Conservation (phyloP, 345 rosid species). For the Eucalyptus leucophloia region DNA sequence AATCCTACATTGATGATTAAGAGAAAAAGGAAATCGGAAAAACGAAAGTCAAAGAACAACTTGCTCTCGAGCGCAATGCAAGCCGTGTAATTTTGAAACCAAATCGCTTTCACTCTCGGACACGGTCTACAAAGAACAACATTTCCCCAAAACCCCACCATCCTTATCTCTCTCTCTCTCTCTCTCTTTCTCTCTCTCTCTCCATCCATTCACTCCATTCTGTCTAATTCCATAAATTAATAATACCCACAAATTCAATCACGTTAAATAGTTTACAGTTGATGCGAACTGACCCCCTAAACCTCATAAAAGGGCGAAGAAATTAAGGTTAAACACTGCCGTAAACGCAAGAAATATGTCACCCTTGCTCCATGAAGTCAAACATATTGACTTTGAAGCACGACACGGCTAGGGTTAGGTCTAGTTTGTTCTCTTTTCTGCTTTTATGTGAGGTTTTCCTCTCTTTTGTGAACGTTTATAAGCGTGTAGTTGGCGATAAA, state of each 20-base stretch:
- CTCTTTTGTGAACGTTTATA: neutral
- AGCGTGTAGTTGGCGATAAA: neutral
- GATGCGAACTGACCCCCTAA: neutral
- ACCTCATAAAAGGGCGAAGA: neutral
- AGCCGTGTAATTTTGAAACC: conserved; percentile 24
- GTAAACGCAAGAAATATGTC: neutral
- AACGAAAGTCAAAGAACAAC: neutral
- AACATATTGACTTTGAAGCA: neutral
- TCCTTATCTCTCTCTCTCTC: neutral
- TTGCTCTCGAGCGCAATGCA: conserved; percentile 23
- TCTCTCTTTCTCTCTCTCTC: neutral
- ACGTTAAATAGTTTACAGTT: neutral
- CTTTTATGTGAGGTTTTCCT: neutral
- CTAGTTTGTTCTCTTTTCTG: neutral
- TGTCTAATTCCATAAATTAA: neutral
- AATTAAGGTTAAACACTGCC: neutral
- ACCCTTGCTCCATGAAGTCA: neutral
- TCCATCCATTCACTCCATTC: neutral
- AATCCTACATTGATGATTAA: neutral
- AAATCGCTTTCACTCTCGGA: neutral
- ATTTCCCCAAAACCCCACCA: neutral
- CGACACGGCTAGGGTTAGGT: neutral
- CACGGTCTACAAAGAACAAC: neutral
- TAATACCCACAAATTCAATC: neutral
- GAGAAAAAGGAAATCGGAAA: neutral